Base-by-base conservation (phyloP, 768 basidiomycete species). In the Leccinum arenicola region DNA sequence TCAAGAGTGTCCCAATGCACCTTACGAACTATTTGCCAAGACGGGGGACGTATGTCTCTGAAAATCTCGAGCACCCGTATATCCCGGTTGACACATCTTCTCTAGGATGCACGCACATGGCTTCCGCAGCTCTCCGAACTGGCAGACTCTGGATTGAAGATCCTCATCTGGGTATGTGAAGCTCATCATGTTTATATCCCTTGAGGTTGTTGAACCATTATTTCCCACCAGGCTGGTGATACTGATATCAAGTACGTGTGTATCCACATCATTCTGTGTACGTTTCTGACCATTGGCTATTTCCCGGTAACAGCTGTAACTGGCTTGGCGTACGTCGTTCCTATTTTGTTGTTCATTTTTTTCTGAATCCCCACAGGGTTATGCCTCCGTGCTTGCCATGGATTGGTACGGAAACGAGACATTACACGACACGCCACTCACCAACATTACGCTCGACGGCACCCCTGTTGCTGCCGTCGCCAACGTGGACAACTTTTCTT, bases 401-500 rank as follows among this genome's bases (percentile, higher is more conserved):
- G 70, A 75, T 50, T 80, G 79, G 80, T 78, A 77, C 48, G 79
- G 80, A 6, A 79, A 75, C 49, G 56, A 72, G 40, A 73, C 72
- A 0, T 65, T 80, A 19, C 75, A 75, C 55, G 66, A 62, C 31
- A 79, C 77, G 3, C 74, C 76, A 15, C 75, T 78, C 17, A 77
- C 62, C 5, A 85, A 86, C 58, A 85, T 87, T 74, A 85, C 85
- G 0, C 78, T 87, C 27, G 50, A 77, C 35, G 83, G 80, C 2
- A 70, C 68, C 5, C 62, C 82, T 0, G 79, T 88, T 6, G 86
- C 84, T 0, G 81, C 84, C 0, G 77, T 86, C 17, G 80, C 84
- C 66, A 86, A 87, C 52, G 81, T 88, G 35, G 84, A 83, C 60
- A 84, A 85, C 58, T 87, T 87, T 65, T 76, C 82, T 0, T 88